Base-by-base conservation (phyloP, 2,329 filamentous ascomycete genomes). In the Pseudocercospora pini-densiflorae region DNA sequence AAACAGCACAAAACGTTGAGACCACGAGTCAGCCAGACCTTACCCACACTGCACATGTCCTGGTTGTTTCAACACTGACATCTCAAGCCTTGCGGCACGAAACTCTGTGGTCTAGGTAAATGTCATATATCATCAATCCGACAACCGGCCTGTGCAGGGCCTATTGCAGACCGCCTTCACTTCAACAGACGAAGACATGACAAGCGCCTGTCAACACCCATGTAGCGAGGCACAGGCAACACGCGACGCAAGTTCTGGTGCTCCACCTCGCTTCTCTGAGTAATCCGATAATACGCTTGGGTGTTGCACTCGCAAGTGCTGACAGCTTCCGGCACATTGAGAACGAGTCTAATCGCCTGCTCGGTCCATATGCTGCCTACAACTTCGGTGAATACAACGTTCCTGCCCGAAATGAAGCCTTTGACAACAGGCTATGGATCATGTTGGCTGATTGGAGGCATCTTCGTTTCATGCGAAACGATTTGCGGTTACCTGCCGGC, bases 371-470 rank as follows among this genome's bases (percentile, higher is more conserved):
- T 0, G 82, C 89, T 5, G 87, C 88, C 8, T 97, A 90, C 72
- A 97, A 96, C 77, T 97, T 94, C 76, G 93, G 92, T 21, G 92
- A 98, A 77, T 89, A 97, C 77, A 86, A 89, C 4, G 88, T 93
- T 69, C 84, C 86, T 29, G 85, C 97, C 59, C 86, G 92, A 53
- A 87, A 88, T 64, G 84, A 95, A 82, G 94, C 94, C 0, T 97
- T 90, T 77, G 94, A 97, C 76, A 94, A 98, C 77, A 97, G 97
- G 81, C 86, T 97, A 2, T 98, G 94, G 94, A 93, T 97, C 0
- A 93, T 96, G 2, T 84, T 98, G 43, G 92, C 91, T 68, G 97
- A 94, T 94, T 82, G 97, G 61, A 92, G 97, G 76, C 88, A 87
- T 58, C 86, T 93, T 69, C 89, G 91, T 71, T 93, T 97, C 75